These are phyloP conservation scores for Chaetomidium leptoderma DNA, from an alignment of 495 filamentous ascomycete genomes.

Conservation along the genomic window DNA sequence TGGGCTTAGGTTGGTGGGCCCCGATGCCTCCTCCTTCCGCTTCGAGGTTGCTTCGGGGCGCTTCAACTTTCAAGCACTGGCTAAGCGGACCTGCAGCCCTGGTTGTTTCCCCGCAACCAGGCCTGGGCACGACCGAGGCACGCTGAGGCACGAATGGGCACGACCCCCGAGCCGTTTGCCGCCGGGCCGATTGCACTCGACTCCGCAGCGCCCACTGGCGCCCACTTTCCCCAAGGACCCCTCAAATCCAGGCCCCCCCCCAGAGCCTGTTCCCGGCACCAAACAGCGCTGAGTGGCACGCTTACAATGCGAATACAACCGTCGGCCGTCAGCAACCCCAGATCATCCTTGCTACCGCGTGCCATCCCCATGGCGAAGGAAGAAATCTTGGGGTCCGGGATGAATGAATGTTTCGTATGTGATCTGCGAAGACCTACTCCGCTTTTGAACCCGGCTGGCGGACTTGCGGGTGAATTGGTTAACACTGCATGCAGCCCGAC, in stretches of 20 bases:
- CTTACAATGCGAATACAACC: no score
- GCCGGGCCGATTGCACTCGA: constrained; percentile 1
- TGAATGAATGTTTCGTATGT: no score
- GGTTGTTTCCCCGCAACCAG: neutral
- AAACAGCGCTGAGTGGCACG: neutral
- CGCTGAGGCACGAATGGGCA: no score
- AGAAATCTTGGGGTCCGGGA: no score
- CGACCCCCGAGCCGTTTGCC: neutral
- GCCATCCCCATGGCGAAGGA: neutral
- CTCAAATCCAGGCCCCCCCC: neutral
- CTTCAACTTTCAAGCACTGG: neutral
- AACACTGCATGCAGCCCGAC: no score
- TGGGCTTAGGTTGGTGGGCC: neutral
- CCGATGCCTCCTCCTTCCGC: neutral
- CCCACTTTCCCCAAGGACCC: neutral
- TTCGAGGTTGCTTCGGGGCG: neutral
- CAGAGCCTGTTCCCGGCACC: neutral
- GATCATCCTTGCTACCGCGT: neutral
- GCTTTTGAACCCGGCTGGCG: no score
- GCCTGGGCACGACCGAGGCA: no score
- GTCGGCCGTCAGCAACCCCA: neutral
- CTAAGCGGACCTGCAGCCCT: neutral
- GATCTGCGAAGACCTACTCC: no score
- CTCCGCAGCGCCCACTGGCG: neutral
- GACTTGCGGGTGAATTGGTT: no score